Base-by-base conservation (phyloP, 148 eudicot genomes). In the Camellia granthamiana region DNA sequence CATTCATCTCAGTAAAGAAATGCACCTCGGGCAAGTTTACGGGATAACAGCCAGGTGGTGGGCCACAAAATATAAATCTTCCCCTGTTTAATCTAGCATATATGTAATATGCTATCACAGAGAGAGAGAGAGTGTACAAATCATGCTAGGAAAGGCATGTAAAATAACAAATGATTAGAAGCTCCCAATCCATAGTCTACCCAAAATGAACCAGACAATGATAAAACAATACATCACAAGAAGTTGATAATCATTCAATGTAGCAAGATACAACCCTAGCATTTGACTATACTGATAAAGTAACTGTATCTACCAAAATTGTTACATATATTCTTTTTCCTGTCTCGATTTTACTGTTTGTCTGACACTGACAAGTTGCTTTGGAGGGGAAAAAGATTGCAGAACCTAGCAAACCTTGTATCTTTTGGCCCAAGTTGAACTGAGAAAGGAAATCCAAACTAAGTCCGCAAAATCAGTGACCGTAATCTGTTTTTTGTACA, bases 391-490 rank as follows among this genome's bases (percentile, higher is more conserved):
- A 38, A 46, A 55, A 54, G 55, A 38, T 74, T 74, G 61, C 19
- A 76, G 78, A 46, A 60, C 7, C 46, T 12, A 63, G 16, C 3
- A 21, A 77, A 23, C 19, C 16, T 58, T 5, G 11, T 6, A 2
- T 21, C 46, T 64, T 63, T 7, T 47, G 7, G 69, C n/a, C 58
- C 2, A 21, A 52, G 75, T n/a, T 14, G 18, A 19, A 43, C 58
- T 61, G 78, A 75, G 38, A 61, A 60, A 61, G 16, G 62, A 76
- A 46, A 76, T 16, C 52, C 51, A 11, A 16, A 75, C 23, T 61
- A 49, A 5, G 54, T 7, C 47, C 41, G 23, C 41, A 9, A 72
- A 65, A 42, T 46, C 52, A n/a, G 42, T 6, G 11, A 55, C 41
- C 15, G 7, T 43, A 46, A 16, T 56, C 54, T 49, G 23, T 66